Evolutionary conservation across 108 stramenopile genomes (phyloP).

Genomic region (Bacterosira constricta): DNA sequence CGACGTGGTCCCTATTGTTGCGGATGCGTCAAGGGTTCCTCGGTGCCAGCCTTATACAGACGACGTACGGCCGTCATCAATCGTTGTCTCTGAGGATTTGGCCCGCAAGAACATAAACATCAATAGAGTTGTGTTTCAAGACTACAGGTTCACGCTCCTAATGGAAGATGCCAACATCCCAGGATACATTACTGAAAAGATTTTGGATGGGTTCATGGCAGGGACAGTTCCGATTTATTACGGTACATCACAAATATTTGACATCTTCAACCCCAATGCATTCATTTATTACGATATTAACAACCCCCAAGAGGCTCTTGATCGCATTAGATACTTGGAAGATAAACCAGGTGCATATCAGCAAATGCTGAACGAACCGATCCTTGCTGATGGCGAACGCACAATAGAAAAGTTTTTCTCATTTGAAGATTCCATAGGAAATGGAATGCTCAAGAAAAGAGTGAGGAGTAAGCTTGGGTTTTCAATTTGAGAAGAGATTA

Average conservation of each 20-base stretch:
- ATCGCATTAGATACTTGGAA: constrained; percentile 41
- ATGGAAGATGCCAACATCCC: constrained; percentile 49
- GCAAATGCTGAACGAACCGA: constrained; percentile 34
- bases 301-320: constrained; percentile 41
- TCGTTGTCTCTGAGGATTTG: background rate
- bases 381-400: constrained; percentile 32
- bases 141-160: constrained; percentile 29
- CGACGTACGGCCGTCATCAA: background rate
- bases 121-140: constrained; percentile 1
- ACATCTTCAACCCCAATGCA: constrained; percentile 52
- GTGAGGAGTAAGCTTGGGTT: constrained; percentile 45
- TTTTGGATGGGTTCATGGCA: constrained; percentile 50
- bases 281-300: constrained; percentile 54
- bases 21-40: background rate
- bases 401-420: constrained; percentile 49
- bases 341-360: constrained; percentile 37
- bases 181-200: constrained; percentile 57
- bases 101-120: constrained; percentile 1
- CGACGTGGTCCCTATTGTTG: background rate
- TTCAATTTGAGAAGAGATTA: background rate
- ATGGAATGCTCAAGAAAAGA: constrained; percentile 35
- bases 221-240: constrained; percentile 61
- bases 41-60: constrained; percentile 13
- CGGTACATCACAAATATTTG: constrained; percentile 56
- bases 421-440: constrained; percentile 31